Conservation (phyloP, 140 eudicot genomes). For the Oenanthe javanica region DNA sequence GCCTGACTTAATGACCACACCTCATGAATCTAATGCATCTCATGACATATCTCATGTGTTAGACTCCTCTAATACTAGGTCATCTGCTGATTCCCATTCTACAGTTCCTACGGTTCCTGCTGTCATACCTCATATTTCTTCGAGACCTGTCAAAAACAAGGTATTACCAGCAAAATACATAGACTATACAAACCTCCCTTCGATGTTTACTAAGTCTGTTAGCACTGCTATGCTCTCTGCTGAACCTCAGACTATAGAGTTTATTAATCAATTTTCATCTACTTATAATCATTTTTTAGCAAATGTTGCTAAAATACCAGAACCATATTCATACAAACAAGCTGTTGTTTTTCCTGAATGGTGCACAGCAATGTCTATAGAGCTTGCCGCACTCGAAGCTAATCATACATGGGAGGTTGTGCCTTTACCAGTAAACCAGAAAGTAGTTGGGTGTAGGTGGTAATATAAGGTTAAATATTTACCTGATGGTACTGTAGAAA, state of each 20-base stretch:
- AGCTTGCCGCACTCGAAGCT: not conserved
- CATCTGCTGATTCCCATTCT: no score
- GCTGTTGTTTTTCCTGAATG: not conserved
- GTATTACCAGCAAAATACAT: not conserved
- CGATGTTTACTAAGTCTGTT: no score
- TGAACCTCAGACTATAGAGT: not conserved
- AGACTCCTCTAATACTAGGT: no score
- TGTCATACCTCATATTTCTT: not conserved
- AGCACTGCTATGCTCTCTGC: no score
- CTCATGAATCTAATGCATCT: no score
- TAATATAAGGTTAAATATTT: not conserved
- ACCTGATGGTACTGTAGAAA: not conserved
- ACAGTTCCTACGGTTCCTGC: not conserved
- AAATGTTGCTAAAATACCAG: not conserved
- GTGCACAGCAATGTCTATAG: not conserved
- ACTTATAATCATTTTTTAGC: not conserved
- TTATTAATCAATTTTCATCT: not conserved
- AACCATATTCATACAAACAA: not conserved
- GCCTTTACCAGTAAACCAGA: no score
- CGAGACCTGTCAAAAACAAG: not conserved
- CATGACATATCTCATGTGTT: no score
- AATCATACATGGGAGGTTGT: not conserved
- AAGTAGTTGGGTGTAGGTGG: no score
- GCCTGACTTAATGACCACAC: no score
- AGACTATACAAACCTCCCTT: not conserved